phyloP scores from a whole-genome alignment of 192 early-diverging fungal species.

The Podila epigama region DNA sequence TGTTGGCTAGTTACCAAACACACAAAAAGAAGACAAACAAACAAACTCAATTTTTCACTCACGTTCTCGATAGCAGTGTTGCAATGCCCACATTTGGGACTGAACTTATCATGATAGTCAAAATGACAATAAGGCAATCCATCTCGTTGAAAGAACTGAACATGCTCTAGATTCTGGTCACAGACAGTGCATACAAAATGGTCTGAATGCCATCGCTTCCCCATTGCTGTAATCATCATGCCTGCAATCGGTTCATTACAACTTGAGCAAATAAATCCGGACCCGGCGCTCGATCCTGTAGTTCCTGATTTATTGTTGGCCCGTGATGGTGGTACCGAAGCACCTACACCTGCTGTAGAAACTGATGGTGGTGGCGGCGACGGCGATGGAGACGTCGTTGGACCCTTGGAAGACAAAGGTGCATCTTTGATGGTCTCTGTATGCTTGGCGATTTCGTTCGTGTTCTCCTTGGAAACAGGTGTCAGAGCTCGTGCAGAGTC shows the following conservation, averaged over 20 bases:
- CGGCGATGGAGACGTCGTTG: not conserved
- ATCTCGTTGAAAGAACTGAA: constrained; percentile 63
- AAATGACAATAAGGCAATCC: constrained; percentile 62
- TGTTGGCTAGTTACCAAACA: not conserved
- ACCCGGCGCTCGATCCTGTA: not conserved
- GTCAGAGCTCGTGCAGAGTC: not conserved
- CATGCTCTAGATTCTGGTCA: constrained; percentile 51
- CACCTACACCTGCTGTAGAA: no score
- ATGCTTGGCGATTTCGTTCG: constrained; percentile 19
- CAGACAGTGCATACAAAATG: constrained; percentile 61
- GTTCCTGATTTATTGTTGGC: no score
- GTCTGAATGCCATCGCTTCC: constrained; percentile 63
- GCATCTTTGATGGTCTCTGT: not conserved
- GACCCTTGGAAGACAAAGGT: not conserved
- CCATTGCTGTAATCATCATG: constrained; percentile 56
- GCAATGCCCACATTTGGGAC: constrained; percentile 62
- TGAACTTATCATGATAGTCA: constrained; percentile 62
- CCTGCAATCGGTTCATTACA: constrained; percentile 56
- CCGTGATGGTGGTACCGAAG: no score
- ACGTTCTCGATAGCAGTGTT: constrained; percentile 64
- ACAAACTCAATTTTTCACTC: constrained; percentile 12
- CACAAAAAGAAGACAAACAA: not conserved
- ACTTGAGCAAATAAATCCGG: constrained; percentile 43
- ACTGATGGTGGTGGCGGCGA: not conserved
- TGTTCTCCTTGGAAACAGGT: no score